Conservation (phyloP, 2,329 filamentous ascomycete genomes). For the Leptographium galeiforme region DNA sequence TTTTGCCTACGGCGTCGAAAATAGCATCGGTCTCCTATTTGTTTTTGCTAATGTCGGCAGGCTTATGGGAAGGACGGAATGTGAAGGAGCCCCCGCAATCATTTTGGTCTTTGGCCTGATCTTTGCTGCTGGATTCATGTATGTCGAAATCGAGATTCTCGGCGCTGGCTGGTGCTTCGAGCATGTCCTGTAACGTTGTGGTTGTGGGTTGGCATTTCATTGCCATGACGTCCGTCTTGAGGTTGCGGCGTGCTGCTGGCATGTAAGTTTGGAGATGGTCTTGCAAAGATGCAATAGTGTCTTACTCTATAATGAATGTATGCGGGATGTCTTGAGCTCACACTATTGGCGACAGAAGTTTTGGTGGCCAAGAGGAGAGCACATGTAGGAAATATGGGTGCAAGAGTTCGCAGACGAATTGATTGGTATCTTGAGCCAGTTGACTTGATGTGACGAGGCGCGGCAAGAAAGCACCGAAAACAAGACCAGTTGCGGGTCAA, state of each 20-base stretch:
- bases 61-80: neutral
- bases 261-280: neutral
- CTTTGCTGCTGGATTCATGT: no score
- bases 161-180: neutral
- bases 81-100: no score
- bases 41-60: neutral
- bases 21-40: no score
- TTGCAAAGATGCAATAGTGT: neutral
- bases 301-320: neutral
- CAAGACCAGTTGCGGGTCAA: neutral
- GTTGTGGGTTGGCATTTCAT: neutral
- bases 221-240: neutral
- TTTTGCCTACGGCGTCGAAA: neutral
- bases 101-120: neutral
- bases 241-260: neutral
- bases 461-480: neutral
- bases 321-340: neutral
- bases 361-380: neutral
- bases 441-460: neutral
- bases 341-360: neutral
- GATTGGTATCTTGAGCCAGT: neutral
- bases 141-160: neutral
- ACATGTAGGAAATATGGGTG: neutral
- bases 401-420: neutral
- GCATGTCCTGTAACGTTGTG: neutral